phyloP scores from a whole-genome alignment of 2,329 filamentous ascomycete genomes.

The Macrophomina phaseolina region DNA sequence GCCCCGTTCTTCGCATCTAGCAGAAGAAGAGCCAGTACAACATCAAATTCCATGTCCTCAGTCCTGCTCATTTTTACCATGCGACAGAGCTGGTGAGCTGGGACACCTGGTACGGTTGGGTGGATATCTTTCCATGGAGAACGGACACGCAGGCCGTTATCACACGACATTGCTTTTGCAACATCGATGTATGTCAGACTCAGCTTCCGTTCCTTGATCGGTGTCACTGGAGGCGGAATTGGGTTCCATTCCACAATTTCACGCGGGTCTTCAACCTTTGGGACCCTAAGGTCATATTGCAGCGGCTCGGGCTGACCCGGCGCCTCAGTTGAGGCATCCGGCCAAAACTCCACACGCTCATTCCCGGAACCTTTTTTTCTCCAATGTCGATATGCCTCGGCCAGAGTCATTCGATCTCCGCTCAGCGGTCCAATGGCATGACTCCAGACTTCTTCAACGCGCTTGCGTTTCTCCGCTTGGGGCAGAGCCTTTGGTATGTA shows the following conservation, averaged over 20 bases:
- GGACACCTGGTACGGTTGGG: not conserved
- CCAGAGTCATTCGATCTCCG: slow-evolving; percentile 33
- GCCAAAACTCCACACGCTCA: not conserved
- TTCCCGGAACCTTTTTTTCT: not conserved
- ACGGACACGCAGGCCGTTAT: not conserved
- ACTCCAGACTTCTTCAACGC: slow-evolving; percentile 36
- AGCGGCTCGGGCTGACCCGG: not conserved
- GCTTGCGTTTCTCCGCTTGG: slow-evolving; percentile 16
- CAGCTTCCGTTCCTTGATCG: slow-evolving; percentile 29
- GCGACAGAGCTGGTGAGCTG: not conserved
- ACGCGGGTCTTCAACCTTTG: slow-evolving; percentile 30
- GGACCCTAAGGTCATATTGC: slow-evolving; percentile 27
- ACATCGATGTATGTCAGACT: slow-evolving; percentile 37
- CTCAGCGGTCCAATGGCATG: slow-evolving; percentile 39
- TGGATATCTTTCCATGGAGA: not conserved
- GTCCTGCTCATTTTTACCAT: slow-evolving; percentile 2
- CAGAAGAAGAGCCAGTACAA: slow-evolving; percentile 42
- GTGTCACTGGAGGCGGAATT: slow-evolving; percentile 26
- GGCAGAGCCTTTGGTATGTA: slow-evolving; percentile 28
- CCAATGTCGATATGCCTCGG: slow-evolving; percentile 43
- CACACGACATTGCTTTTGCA: not conserved
- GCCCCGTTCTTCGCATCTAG: slow-evolving; percentile 36
- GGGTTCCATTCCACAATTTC: slow-evolving; percentile 38
- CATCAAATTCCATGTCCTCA: slow-evolving; percentile 37
- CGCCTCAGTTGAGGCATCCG: not conserved